Evolutionary conservation across 23 red algal genomes (phyloP), one percentile per base, ranked within the genome.

Genomic region (Rhodosorus marinus): DNA sequence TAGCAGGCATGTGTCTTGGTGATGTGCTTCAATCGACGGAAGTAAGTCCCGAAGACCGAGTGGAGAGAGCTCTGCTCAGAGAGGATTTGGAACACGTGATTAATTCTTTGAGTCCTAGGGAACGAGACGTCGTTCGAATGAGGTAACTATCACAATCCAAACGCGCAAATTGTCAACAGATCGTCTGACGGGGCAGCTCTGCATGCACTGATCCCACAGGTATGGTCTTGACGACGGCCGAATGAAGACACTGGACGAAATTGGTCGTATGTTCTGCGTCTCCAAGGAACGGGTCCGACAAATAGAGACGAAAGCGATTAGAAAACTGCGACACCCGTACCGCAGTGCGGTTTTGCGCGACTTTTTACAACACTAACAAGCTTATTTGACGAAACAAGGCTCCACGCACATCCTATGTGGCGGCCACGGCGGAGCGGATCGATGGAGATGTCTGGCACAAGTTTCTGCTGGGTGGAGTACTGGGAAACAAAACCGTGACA

Each of bases 181-280:
- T n/a, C n/a, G n/a, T n/a, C n/a, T n/a, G n/a, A n/a, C n/a, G n/a
- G n/a, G n/a, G n/a, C n/a, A n/a, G n/a, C n/a, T n/a, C n/a, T n/a
- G n/a, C n/a, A n/a, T n/a, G n/a, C n/a, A n/a, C n/a, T n/a, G n/a
- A n/a, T n/a, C n/a, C n/a, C n/a, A n/a, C n/a, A n/a, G n/a, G n/a
- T 90, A 78, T 41, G 86, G 86, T 0, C 56, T 93, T 47, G 86
- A 93, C 52, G 75, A 81, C 31, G 86, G 86, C 31, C 45, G 65
- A 24, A 59, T 67, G 17, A 93, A 93, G 54, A 82, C 86, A 20
- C 31, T 93, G 4, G 86, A 82, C 23, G 75, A 93, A 35, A 82
- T 93, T 49, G 79, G 86, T 0, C 54, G 60, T 31, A 69, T 83
- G 32, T 81, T 93, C 46, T 47, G 60, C 45, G 75, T 93, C 41